phyloP scores from a whole-genome alignment of 371 early-diverging fungal species.

The Mucor lusitanicus region DNA sequence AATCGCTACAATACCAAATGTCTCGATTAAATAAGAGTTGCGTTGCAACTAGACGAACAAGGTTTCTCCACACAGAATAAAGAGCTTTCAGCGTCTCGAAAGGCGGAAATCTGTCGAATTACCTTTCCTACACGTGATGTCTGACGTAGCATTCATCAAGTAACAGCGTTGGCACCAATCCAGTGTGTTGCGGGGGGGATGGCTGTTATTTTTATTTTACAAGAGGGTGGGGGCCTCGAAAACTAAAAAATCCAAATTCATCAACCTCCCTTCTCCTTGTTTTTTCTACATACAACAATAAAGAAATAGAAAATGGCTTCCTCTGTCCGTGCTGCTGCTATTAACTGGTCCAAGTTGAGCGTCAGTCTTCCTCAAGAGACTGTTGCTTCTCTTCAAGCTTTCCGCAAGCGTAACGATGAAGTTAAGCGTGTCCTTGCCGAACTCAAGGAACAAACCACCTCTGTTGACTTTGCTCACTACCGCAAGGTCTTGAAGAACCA shows the following conservation, averaged over 20 bases:
- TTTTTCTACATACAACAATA: background rate
- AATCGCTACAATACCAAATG: too few species aligned
- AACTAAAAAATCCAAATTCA: conserved; percentile 1
- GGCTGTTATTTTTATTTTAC: conserved; percentile 5
- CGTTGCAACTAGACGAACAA: too few species aligned
- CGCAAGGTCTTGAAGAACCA: conserved; percentile 87
- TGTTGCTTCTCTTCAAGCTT: conserved; percentile 79
- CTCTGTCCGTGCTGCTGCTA: conserved; percentile 62
- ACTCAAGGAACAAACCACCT: conserved; percentile 79
- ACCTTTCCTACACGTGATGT: background rate
- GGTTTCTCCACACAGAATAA: too few species aligned
- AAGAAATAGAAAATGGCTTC: conserved; percentile 26
- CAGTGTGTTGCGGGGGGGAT: conserved; percentile 9
- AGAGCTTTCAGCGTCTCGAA: too few species aligned
- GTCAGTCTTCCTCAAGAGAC: conserved; percentile 89
- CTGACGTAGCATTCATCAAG: conserved; percentile 3
- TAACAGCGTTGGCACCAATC: background rate
- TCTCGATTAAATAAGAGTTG: too few species aligned
- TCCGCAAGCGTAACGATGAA: conserved; percentile 96
- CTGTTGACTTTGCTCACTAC: conserved; percentile 90
- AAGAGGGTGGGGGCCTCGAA: conserved; percentile 7
- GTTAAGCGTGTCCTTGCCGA: conserved; percentile 78
- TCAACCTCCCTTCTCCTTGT: conserved; percentile 11
- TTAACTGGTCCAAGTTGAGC: conserved; percentile 91
- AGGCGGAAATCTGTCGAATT: background rate